Conservation (phyloP, 495 filamentous ascomycete species). For the Chaetomium fimeti region DNA sequence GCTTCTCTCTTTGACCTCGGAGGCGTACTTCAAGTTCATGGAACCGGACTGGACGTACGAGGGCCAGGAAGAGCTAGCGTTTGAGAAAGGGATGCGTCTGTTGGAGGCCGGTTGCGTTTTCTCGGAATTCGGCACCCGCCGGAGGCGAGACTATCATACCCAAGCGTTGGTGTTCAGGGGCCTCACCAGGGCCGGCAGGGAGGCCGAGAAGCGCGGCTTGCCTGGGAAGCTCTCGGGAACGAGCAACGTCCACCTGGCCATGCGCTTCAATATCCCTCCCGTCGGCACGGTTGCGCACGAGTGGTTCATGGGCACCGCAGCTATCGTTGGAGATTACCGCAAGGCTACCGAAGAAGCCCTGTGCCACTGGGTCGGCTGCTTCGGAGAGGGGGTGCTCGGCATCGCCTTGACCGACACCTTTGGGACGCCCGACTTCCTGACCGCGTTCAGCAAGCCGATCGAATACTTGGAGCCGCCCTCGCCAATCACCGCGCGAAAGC, state of each 20-base stretch:
- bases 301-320: constrained; percentile 98
- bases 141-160: constrained; percentile 88
- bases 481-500: constrained; percentile 24
- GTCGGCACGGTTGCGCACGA: constrained; percentile 96
- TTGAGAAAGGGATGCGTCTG: constrained; percentile 70
- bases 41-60: constrained; percentile 85
- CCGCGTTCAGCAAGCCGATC: constrained; percentile 70
- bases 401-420: constrained; percentile 98
- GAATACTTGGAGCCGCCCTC: constrained; percentile 32
- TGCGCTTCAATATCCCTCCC: constrained; percentile 77
- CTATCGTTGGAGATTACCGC: constrained; percentile 81
- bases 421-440: constrained; percentile 85
- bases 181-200: constrained; percentile 67
- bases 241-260: constrained; percentile 95
- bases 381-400: constrained; percentile 84
- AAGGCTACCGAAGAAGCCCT: constrained; percentile 80
- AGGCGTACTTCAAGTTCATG: constrained; percentile 95
- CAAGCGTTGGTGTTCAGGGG: constrained; percentile 89
- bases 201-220: constrained; percentile 59
- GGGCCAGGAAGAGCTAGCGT: constrained; percentile 80
- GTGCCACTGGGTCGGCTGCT: constrained; percentile 84
- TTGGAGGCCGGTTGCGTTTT: constrained; percentile 80
- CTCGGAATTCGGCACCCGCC: constrained; percentile 89
- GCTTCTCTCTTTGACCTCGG: constrained; percentile 82
- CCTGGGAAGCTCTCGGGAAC: constrained; percentile 77